Base-by-base conservation (phyloP, 192 early-diverging fungal genomes). In the Backusella mclennaniae region DNA sequence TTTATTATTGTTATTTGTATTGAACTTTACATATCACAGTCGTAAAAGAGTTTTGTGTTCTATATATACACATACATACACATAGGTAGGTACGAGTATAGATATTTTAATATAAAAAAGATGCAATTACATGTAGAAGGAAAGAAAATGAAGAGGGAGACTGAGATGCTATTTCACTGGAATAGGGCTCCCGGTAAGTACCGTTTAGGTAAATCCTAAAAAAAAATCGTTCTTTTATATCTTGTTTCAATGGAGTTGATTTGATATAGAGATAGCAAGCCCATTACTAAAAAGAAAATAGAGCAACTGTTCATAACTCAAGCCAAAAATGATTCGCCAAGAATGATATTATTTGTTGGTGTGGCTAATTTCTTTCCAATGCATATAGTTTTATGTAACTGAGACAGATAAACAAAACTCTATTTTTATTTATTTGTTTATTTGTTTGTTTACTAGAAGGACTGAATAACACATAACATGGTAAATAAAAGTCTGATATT, bases 161-260 rank as follows among this genome's bases (percentile, higher is more conserved):
- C 35, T 21, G 21, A 21, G 12, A 69, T 4, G 4, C 6, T 69
- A 35, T 69, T 23, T 26, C 15, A 23, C 12, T 21, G 21, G 1
- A 41, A 21, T 38, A 21, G 21, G 41, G 35, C 17, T 11, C 9
- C 42, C 70, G 70, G 70, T 49, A 71, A 46, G 23, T 71, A 71
- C 70, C 12, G 26, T 44, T 71, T 71, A 49, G 70, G 70, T 44
- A 71, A 68, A 36, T 68, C 15, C 67, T 68, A 68, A 35, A 68
- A 68, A 35, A 68, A 68, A 68, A 68, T 68, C 67, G 19, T 19
- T 35, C 19, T 36, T n/a, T 68, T 68, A 12, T 0, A n/a, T 66
- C 59, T 23, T n/a, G 59, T 67, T 67, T 35, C 12, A 29, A 67
- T 35, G 15, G 12, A 6, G 31, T 17, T 29, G 31, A 29, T 9